Percentiles rank a stretch among this genome's conserved stretches.
Conservation (phyloP, 208 protist species). For the Borovskyia barvae region DNA sequence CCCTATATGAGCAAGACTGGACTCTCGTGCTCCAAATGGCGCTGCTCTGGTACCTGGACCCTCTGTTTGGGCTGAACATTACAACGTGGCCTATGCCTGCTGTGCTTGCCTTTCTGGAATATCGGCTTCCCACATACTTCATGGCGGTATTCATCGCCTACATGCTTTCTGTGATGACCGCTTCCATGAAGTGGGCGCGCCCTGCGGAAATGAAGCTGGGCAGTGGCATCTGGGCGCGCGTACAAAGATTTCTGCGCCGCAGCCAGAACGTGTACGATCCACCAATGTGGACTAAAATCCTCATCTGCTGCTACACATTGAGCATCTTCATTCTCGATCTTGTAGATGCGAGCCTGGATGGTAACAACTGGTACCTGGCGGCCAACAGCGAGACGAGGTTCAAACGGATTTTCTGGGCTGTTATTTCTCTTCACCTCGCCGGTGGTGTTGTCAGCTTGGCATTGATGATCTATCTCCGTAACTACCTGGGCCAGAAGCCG, state of each 20-base stretch:
- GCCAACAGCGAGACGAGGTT: conserved; percentile 5
- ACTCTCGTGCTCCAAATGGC: conserved; percentile 61
- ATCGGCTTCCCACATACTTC: conserved; percentile 76
- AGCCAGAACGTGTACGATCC: conserved; percentile 73
- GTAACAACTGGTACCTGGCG: conserved; percentile 12
- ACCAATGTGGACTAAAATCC: conserved; percentile 73
- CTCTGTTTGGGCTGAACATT: conserved; percentile 53
- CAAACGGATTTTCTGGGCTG: conserved; percentile 25
- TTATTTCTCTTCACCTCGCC: conserved; percentile 43
- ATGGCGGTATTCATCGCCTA: conserved; percentile 61
- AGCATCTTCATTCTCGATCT: conserved; percentile 53
- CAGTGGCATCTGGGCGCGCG: background rate
- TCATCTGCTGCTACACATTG: conserved; percentile 41
- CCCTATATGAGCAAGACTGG: conserved; percentile 76
- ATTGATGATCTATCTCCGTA: conserved; percentile 57
- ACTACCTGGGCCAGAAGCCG: conserved; percentile 72
- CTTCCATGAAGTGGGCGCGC: conserved; percentile 63
- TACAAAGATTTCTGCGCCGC: conserved; percentile 21
- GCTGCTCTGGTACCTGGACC: conserved; percentile 80
- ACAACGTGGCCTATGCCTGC: conserved; percentile 25
- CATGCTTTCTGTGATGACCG: conserved; percentile 85
- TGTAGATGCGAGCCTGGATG: conserved; percentile 26
- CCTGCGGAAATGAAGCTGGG: background rate
- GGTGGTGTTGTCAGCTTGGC: conserved; percentile 48
- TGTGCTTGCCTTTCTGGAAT: conserved; percentile 76